These are phyloP conservation scores for Lactarius tabidus DNA, from an alignment of 768 basidiomycete genomes.

Conservation along the genomic window DNA sequence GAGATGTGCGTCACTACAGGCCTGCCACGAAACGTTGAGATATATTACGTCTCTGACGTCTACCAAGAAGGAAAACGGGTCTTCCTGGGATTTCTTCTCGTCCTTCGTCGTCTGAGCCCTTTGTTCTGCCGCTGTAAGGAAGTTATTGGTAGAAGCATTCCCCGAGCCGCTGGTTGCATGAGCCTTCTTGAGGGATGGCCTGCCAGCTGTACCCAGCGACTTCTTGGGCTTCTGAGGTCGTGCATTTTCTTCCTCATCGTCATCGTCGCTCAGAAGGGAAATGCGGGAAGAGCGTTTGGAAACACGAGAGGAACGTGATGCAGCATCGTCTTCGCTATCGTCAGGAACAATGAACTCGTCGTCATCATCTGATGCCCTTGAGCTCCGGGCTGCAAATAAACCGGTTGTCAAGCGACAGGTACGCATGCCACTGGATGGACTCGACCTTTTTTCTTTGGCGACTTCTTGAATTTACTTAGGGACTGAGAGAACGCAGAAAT, in stretches of 20 bases:
- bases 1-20: background rate
- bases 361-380: conserved; percentile 47
- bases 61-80: conserved; percentile 68
- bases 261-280: conserved; percentile 39
- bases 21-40: background rate
- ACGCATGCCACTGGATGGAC: conserved; percentile 11
- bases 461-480: conserved; percentile 63
- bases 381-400: conserved; percentile 31
- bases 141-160: conserved; percentile 37
- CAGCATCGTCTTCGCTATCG: conserved; percentile 39
- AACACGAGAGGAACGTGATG: conserved; percentile 45
- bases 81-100: conserved; percentile 75
- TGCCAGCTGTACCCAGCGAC: conserved; percentile 31
- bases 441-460: conserved; percentile 52
- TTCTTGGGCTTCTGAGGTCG: conserved; percentile 39
- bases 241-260: conserved; percentile 31
- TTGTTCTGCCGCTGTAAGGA: conserved; percentile 82
- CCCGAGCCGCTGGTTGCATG: conserved; percentile 27
- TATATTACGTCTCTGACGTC: conserved; percentile 62
- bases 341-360: conserved; percentile 70
- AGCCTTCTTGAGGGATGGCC: conserved; percentile 34
- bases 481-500: conserved; percentile 50
- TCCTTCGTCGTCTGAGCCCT: conserved; percentile 72
- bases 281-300: conserved; percentile 41
- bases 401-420: background rate